Conservation (phyloP, 805 yeast genomes). For the Saturnispora serradocipensis region DNA sequence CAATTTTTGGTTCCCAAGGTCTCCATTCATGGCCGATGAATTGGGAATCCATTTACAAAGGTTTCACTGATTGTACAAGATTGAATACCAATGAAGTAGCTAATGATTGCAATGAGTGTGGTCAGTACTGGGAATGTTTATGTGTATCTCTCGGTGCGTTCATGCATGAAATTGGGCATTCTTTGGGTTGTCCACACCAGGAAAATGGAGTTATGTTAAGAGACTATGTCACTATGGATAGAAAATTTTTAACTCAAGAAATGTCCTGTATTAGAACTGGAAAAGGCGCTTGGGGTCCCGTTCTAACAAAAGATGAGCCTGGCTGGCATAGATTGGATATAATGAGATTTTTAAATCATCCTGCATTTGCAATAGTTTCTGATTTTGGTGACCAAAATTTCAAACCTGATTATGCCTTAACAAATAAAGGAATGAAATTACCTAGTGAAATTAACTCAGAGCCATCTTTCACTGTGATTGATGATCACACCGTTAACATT, state of each 20-base stretch:
- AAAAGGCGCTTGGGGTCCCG: conserved; percentile 39
- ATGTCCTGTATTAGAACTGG: conserved; percentile 44
- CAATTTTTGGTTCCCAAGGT: conserved; percentile 92
- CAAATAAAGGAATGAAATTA: conserved; percentile 26
- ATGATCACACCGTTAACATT: conserved; percentile 35
- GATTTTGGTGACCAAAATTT: conserved; percentile 42
- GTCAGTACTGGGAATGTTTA: conserved; percentile 83
- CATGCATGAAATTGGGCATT: conserved; percentile 91
- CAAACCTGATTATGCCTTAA: conserved; percentile 25
- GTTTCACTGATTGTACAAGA: conserved; percentile 64
- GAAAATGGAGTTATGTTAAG: conserved; percentile 84
- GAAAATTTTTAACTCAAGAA: conserved; percentile 75
- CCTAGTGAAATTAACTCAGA: conserved; percentile 27
- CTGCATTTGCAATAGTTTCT: conserved; percentile 61
- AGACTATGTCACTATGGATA: conserved; percentile 70
- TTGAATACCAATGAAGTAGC: conserved; percentile 68
- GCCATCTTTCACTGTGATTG: conserved; percentile 40
- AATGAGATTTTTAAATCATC: conserved; percentile 71
- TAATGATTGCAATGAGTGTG: conserved; percentile 78
- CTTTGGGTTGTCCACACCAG: conserved; percentile 88
- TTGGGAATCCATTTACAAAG: conserved; percentile 57
- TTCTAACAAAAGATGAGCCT: conserved; percentile 56
- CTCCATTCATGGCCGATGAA: conserved; percentile 87
- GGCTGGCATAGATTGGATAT: conserved; percentile 83
- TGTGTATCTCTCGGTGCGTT: conserved; percentile 87